A percentile compares a stretch with the other conserved stretches of the same genome.
Evolutionary conservation across 352 stramenopile genomes (phyloP).

Genomic region (Pythium phragmiticola): DNA sequence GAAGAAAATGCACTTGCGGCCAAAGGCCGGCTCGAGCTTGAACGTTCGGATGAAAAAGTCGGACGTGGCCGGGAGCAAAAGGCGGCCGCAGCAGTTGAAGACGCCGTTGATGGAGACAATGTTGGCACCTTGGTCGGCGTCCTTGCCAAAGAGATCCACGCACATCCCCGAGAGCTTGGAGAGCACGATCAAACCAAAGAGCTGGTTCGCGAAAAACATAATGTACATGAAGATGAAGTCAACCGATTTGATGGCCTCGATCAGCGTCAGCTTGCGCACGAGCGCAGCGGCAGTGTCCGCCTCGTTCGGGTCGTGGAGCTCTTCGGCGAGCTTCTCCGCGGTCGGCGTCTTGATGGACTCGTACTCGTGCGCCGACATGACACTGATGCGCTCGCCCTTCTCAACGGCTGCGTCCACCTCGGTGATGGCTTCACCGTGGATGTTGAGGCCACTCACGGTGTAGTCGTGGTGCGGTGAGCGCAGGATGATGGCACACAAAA

Average conservation of each 20-base stretch:
- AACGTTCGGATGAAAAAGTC: constrained; percentile 41
- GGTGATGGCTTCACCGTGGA: constrained; percentile 47
- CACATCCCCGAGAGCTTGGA: constrained; percentile 51
- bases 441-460: constrained; percentile 46
- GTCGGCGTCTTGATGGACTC: constrained; percentile 41
- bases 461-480: constrained; percentile 48
- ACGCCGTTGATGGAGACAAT: constrained; percentile 52
- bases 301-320: constrained; percentile 19
- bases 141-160: constrained; percentile 46
- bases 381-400: constrained; percentile 35
- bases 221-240: constrained; percentile 48
- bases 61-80: constrained; percentile 41
- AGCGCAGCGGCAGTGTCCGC: constrained; percentile 22
- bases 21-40: constrained; percentile 47
- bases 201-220: constrained; percentile 40
- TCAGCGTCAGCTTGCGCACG: constrained; percentile 43
- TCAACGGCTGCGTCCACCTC: constrained; percentile 29
- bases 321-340: constrained; percentile 28
- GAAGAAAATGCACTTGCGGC: constrained; percentile 56
- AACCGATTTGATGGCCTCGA: constrained; percentile 34
- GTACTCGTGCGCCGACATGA: constrained; percentile 36
- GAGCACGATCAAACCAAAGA: constrained; percentile 42
- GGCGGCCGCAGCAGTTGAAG: constrained; percentile 52
- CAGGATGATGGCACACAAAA: constrained; percentile 43
- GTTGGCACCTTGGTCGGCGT: constrained; percentile 28